These are phyloP conservation scores for Lobosporangium transversale DNA, from an alignment of 192 early-diverging fungal species.

Conservation along the genomic window DNA sequence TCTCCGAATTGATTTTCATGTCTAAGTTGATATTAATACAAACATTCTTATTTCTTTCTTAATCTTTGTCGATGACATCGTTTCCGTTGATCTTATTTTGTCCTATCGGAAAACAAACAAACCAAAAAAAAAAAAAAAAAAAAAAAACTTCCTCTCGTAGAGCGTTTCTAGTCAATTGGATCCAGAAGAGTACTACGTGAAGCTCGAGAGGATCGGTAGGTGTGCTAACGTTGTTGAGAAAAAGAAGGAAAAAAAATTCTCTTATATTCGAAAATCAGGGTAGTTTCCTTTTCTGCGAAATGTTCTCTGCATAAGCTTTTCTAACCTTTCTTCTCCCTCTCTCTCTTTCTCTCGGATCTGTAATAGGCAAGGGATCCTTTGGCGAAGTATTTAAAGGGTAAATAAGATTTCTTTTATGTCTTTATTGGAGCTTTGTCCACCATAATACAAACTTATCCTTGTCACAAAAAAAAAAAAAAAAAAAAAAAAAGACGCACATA, in stretches of 20 bases:
- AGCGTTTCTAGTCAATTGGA: conserved; percentile 59
- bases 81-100: conserved; percentile 10
- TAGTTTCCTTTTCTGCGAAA: not conserved
- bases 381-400: conserved; percentile 89
- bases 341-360: too few relatives aligned
- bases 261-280: too few relatives aligned
- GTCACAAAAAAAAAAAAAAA: conserved; percentile 5
- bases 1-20: not conserved
- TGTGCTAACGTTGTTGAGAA: too few relatives aligned
- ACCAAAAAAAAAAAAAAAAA: too few relatives aligned
- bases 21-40: not conserved
- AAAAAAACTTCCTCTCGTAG: conserved; percentile 18
- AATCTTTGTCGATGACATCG: conserved; percentile 20
- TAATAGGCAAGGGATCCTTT: conserved; percentile 77
- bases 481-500: conserved; percentile 3
- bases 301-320: too few relatives aligned
- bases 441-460: not conserved
- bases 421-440: not conserved
- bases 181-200: conserved; percentile 72
- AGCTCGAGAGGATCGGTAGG: conserved; percentile 75
- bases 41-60: not conserved
- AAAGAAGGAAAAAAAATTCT: too few relatives aligned
- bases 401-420: conserved; percentile 6
- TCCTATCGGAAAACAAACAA: too few relatives aligned
- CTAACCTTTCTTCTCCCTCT: too few relatives aligned